A percentile compares a stretch with the other conserved stretches of the same genome.
These are phyloP conservation scores for Wallacemonas sp. DNA, from an alignment of 208 protist genomes.

Conservation along the genomic window DNA sequence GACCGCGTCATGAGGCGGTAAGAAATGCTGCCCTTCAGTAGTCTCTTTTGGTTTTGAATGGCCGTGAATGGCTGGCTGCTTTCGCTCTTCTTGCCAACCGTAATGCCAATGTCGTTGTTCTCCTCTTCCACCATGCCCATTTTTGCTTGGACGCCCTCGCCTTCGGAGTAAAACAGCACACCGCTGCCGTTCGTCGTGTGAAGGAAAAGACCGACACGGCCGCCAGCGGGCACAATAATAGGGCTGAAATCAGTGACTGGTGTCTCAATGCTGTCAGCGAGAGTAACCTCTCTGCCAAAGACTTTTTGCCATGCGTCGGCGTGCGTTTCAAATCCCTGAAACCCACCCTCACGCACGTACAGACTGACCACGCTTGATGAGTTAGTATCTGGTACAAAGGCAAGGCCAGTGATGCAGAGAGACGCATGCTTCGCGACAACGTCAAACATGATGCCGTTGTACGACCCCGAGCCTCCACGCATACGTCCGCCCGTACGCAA, in stretches of 20 bases:
- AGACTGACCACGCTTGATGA: constrained; percentile 55
- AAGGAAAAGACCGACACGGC: constrained; percentile 67
- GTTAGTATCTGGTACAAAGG: constrained; percentile 82
- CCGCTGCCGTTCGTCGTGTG: constrained; percentile 83
- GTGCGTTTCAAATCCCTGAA: constrained; percentile 66
- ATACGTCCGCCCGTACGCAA: constrained; percentile 55
- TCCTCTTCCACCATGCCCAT: constrained; percentile 74
- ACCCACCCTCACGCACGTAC: constrained; percentile 69
- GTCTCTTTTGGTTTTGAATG: constrained; percentile 74
- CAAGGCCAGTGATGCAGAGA: constrained; percentile 64
- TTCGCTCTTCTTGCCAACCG: constrained; percentile 83
- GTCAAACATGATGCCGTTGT: constrained; percentile 92
- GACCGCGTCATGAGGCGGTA: constrained; percentile 65
- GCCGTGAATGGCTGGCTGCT: constrained; percentile 57
- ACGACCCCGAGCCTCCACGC: constrained; percentile 65
- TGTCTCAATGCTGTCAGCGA: constrained; percentile 54
- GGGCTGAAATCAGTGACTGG: constrained; percentile 66
- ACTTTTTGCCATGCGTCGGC: constrained; percentile 53
- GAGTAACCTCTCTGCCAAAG: constrained; percentile 42
- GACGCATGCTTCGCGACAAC: constrained; percentile 71
- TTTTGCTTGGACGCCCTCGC: constrained; percentile 66
- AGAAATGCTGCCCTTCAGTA: constrained; percentile 80
- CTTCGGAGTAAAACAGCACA: constrained; percentile 81
- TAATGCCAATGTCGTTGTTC: constrained; percentile 86
- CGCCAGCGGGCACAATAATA: constrained; percentile 65